Evolutionary conservation across 805 yeast species (phyloP), one percentile per base, ranked within the genome.

Genomic region (Ogataea salicorniae): DNA sequence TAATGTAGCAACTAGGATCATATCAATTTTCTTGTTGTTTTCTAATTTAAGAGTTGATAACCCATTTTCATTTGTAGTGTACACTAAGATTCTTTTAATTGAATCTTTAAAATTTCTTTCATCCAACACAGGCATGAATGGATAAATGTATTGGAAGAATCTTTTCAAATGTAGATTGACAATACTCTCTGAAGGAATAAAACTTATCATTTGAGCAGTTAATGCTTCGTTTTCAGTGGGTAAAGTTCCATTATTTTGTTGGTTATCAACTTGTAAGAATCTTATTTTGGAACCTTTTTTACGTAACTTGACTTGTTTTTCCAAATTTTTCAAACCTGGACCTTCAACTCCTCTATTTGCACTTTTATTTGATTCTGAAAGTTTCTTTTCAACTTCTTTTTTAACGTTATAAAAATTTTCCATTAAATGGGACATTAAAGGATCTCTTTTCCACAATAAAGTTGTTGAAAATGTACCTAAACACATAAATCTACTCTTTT

Each of bases 71-170:
- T n/a, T 17, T 23, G 16, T 22, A 5, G 44, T 23, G 38, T 46
- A 53, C 17, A 40, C 34, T 6, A 77, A 46, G 5, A 78, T 67
- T 35, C 67, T 58, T 0, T 60, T 34, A 15, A 75, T 50, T 22
- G 67, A 64, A 4, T 42, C 46, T 38, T 59, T 63, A 45, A 75
- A 72, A n/a, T 51, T 51, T 0, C 23, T 36, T 49, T 75, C 79
- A 49, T 76, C 79, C 20, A 76, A 46, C 31, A 72, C 66, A 0
- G 83, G 81, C 50, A 75, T 63, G 43, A 68, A 73, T 4, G 81
- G 79, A 52, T 75, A 73, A 1, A 75, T 58, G 4, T 58, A 46
- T 1, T 46, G 44, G 55, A 76, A 73, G 46, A 68, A 77, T 37
- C 67, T 55, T 22, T 68, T 62, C 9, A 76, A 49, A 42, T 73